Base-by-base conservation (phyloP, 208 protist species). In the Trypanosoma theileri region DNA sequence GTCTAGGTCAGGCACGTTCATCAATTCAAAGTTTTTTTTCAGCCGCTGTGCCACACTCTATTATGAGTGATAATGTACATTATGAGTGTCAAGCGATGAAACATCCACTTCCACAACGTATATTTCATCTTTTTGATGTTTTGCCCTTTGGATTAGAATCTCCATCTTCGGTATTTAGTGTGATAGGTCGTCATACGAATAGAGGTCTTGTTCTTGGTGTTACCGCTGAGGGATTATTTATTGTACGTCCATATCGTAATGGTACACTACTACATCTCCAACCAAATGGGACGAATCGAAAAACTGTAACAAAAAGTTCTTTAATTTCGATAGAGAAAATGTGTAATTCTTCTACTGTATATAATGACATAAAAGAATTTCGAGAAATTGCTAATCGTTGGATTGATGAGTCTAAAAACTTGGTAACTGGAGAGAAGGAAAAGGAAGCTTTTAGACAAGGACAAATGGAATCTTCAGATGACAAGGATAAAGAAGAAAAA, bases 121-220 rank as follows among this genome's bases (percentile, higher is more conserved):
- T 73, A 12, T 91, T 91, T 60, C 77, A 88, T 61, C 64, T 69
- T 44, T 76, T 85, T 71, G 81, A 88, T 56, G 70, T 91, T n/a
- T 58, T 90, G 2, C 83, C 85, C 14, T 88, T 82, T 46, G 83
- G 83, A 12, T 64, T 94, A 4, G 69, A 77, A 22, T 70, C 60
- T 40, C 72, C 77, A 13, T 77, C 72, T 3, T 66, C 67, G 4
- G 73, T 93, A 8, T 93, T 89, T 73, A 41, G 66, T 17, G 72
- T 82, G 0, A 48, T 84, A 14, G 88, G 85, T 3, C 75, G 82
- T 4, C 88, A 91, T 66, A 89, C 85, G 2, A 85, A 80, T 53
- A 41, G 73, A 4, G 88, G 85, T 13, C 59, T 90, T 4, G 68
- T 89, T 21, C 26, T 75, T 16, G 80, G 79, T 16, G 63, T 90